phyloP scores from a whole-genome alignment of 345 rosid genomes.

The Psidium guajava region DNA sequence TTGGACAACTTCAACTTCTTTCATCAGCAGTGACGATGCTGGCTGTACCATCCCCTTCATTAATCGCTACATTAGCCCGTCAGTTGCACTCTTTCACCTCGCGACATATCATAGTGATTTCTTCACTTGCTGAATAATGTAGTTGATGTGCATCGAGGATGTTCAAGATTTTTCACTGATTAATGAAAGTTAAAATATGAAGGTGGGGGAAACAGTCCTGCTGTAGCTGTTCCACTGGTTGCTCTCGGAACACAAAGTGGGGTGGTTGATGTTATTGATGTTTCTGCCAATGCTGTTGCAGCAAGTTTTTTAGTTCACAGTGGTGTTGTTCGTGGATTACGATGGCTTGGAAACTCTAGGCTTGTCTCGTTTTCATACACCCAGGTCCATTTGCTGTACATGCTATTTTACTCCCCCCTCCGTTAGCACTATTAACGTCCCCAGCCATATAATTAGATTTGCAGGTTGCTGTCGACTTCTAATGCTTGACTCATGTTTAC shows the following conservation, averaged over 20 bases:
- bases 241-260: conserved; percentile 97
- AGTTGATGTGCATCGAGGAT: neutral
- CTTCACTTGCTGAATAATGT: neutral
- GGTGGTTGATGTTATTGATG: conserved; percentile 72
- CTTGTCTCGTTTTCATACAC: conserved; percentile 78
- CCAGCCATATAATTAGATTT: neutral
- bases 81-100: conserved; percentile 27
- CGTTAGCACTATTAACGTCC: neutral
- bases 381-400: conserved; percentile 35
- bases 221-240: conserved; percentile 90
- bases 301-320: conserved; percentile 76
- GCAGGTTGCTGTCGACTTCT: neutral
- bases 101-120: neutral
- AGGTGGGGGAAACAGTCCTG: conserved; percentile 94
- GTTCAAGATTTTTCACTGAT: neutral
- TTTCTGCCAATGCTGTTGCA: conserved; percentile 85
- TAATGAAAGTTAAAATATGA: neutral
- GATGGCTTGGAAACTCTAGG: conserved; percentile 99
- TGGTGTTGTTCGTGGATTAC: conserved; percentile 71
- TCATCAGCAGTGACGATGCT: conserved; percentile 87
- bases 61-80: conserved; percentile 93
- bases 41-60: conserved; percentile 91
- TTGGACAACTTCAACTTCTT: conserved; percentile 92
- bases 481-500: neutral
- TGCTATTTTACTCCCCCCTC: neutral